phyloP scores from a whole-genome alignment of 2,329 filamentous ascomycete genomes.

The Cladosporium sp. region DNA sequence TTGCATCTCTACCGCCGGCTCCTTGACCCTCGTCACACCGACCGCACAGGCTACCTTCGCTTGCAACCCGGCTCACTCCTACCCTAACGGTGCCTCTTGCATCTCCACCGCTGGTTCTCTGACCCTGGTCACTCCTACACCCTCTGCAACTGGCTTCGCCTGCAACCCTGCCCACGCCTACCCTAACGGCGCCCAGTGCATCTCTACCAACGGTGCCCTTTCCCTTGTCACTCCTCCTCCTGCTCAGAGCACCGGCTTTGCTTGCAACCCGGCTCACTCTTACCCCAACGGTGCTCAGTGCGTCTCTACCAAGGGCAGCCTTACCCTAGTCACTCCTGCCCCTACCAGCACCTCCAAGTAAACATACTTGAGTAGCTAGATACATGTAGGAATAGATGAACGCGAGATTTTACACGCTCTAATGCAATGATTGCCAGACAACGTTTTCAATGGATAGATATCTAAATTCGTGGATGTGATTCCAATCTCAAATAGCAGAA shows the following conservation, averaged over 20 bases:
- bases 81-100: conserved; percentile 28
- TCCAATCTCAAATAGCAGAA: not conserved
- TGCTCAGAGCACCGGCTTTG: conserved; percentile 19
- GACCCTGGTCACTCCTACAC: conserved; percentile 23
- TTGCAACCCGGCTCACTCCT: conserved; percentile 26
- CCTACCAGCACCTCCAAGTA: not conserved
- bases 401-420: not conserved
- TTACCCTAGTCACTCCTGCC: conserved; percentile 25
- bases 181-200: conserved; percentile 28
- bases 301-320: conserved; percentile 23
- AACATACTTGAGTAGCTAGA: not conserved
- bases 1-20: conserved; percentile 25
- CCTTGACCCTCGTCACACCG: conserved; percentile 22
- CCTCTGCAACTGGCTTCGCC: conserved; percentile 23
- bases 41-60: conserved; percentile 22
- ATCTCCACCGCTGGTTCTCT: conserved; percentile 23
- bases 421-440: not conserved
- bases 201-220: conserved; percentile 24
- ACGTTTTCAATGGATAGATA: not conserved
- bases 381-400: not conserved
- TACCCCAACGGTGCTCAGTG: conserved; percentile 28
- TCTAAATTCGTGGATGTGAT: not conserved
- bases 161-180: conserved; percentile 32
- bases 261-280: conserved; percentile 26
- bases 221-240: conserved; percentile 25